Percentiles rank a stretch among this genome's conserved stretches.
phyloP scores from a whole-genome alignment of 164 flowering plant genomes.

The Tetracentron sinense region DNA sequence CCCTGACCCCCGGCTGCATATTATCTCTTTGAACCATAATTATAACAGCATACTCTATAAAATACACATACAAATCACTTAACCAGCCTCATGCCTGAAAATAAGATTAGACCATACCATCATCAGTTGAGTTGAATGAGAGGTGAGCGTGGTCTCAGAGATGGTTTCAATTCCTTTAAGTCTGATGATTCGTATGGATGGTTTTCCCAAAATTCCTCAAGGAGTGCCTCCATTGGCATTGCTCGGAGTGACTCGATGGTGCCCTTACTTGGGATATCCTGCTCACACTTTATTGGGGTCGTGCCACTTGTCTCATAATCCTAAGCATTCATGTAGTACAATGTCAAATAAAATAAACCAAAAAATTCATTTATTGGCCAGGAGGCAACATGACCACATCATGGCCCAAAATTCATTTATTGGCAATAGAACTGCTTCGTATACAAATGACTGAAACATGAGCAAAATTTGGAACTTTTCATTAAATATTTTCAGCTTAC shows the following conservation, averaged over 20 bases:
- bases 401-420: no score
- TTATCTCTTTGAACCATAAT: background rate
- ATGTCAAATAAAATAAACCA: background rate
- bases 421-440: no score
- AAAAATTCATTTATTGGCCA: conserved; percentile 1
- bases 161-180: conserved; percentile 52
- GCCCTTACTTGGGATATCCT: conserved; percentile 68
- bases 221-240: conserved; percentile 76
- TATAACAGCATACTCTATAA: conserved; percentile 13
- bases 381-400: no score
- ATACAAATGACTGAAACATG: no score
- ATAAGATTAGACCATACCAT: background rate
- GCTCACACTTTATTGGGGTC: conserved; percentile 63
- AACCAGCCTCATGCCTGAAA: background rate
- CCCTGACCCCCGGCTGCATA: no score
- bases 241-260: conserved; percentile 69
- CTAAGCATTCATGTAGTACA: conserved; percentile 30
- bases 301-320: conserved; percentile 88
- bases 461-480: no score
- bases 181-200: conserved; percentile 54
- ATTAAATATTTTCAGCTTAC: no score
- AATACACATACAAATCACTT: conserved; percentile 19
- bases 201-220: conserved; percentile 79
- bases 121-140: conserved; percentile 54
- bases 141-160: conserved; percentile 77